These are phyloP conservation scores for Penicillium mononematosum DNA, from an alignment of 495 filamentous ascomycete species.

Conservation along the genomic window DNA sequence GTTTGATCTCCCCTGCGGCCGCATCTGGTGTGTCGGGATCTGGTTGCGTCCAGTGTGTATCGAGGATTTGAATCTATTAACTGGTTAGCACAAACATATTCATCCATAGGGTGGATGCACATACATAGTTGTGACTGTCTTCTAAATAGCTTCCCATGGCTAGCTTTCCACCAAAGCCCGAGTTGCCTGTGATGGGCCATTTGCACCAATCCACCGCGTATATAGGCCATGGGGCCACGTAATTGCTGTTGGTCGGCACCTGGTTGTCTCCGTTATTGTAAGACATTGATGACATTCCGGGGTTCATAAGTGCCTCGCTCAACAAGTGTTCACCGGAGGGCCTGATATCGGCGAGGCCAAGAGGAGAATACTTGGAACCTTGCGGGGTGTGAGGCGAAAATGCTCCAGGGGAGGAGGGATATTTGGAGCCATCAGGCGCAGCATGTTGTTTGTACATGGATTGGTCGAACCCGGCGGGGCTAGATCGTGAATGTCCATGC, in stretches of 20 bases:
- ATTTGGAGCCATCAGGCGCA: constrained; percentile 64
- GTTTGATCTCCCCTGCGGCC: constrained; percentile 65
- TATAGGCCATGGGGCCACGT: constrained; percentile 90
- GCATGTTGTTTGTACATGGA: constrained; percentile 71
- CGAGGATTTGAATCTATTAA: constrained; percentile 91
- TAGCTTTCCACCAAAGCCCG: constrained; percentile 78
- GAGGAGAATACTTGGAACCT: constrained; percentile 76
- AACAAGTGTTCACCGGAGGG: constrained; percentile 73
- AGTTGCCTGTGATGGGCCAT: constrained; percentile 75
- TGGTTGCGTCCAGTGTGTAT: constrained; percentile 72
- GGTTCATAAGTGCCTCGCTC: constrained; percentile 57
- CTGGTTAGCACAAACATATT: constrained; percentile 19
- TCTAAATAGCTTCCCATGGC: constrained; percentile 95
- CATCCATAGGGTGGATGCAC: constrained; percentile 17
- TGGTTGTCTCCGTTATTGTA: constrained; percentile 47
- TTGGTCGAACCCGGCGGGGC: constrained; percentile 73
- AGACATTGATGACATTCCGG: constrained; percentile 29
- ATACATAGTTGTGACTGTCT: constrained; percentile 95
- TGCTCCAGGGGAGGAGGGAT: constrained; percentile 65
- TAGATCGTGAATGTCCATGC: constrained; percentile 77
- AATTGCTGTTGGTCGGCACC: constrained; percentile 73
- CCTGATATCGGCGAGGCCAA: constrained; percentile 88
- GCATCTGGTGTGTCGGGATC: constrained; percentile 62
- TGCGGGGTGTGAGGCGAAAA: constrained; percentile 68
- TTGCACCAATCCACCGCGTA: constrained; percentile 99